Conservation (phyloP, 2,329 filamentous ascomycete species). For the Phyllosticta citrichinensis region DNA sequence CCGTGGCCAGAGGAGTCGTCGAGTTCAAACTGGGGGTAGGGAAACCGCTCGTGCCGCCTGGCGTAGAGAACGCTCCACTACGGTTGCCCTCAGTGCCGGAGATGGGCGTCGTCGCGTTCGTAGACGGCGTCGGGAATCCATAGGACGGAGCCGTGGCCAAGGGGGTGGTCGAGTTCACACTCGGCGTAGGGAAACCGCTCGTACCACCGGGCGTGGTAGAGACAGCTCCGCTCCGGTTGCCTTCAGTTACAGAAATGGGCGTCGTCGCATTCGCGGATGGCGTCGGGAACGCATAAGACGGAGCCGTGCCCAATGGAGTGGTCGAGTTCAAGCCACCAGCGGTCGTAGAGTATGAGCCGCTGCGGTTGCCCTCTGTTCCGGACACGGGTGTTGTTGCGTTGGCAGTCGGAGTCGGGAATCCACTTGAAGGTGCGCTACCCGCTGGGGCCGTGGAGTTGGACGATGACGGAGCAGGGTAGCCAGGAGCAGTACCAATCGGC, state of each 20-base stretch:
- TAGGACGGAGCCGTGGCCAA: slow-evolving; percentile 4
- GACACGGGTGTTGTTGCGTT: too few relatives aligned
- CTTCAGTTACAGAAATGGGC: not conserved
- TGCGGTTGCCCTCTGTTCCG: not conserved
- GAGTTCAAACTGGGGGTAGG: not conserved
- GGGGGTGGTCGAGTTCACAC: slow-evolving; percentile 13
- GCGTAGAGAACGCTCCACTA: not conserved
- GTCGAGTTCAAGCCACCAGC: not conserved
- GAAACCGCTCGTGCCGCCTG: not conserved
- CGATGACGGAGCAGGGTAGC: too few relatives aligned
- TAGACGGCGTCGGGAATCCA: slow-evolving; percentile 11
- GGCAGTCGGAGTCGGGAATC: too few relatives aligned
- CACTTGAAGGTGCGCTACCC: too few relatives aligned
- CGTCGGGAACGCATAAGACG: not conserved
- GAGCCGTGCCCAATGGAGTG: slow-evolving; percentile 1
- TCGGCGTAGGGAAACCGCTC: slow-evolving; percentile 11
- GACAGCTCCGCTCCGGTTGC: not conserved
- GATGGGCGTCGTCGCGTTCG: slow-evolving; percentile 13
- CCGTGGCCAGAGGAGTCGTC: not conserved
- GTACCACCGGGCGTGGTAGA: not conserved
- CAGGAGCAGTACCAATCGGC: not conserved
- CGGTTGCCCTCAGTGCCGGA: slow-evolving; percentile 5
- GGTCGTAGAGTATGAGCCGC: not conserved
- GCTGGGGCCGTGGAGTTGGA: too few relatives aligned
- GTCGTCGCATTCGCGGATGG: not conserved